Base-by-base conservation (phyloP, 2,329 filamentous ascomycete species). In the Neonectria neomacrospora region DNA sequence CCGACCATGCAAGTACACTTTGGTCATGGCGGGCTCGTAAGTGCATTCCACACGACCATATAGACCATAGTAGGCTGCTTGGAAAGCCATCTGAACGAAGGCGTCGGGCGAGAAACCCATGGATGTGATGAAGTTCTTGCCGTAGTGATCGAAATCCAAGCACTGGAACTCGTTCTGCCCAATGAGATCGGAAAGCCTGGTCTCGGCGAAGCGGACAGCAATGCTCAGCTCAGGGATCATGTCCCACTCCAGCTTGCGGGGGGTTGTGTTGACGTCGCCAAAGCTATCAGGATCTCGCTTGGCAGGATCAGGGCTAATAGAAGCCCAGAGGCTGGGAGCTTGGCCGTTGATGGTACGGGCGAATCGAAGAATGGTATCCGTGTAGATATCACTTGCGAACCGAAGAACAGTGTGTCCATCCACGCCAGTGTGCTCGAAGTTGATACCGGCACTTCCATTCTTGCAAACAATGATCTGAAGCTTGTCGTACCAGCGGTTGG, bases 401-500 rank as follows among this genome's bases (percentile, higher is more conserved):
- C 96, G 91, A 56, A 99, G 86, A 22, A 99, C 96, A 0, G 96
- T 99, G 76, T 99, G 96, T 1, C 96, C 96, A 74, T 99, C 96
- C 5, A 99, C 95, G 69, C 96, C 96, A 0, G 96, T 99, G 75
- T 99, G 96, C 78, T 99, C 96, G 73, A 99, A 98, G 80, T 99
- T 99, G 87, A 99, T 98, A 6, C 96, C 96, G 0, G 96, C 96
- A 75, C 93, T 97, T 61, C 96, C 96, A 79, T 98, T 99, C 81
- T 97, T 97, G 85, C 96, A 98, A 54, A 99, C 96, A 58, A 99
- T 98, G 66, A 99, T 97, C 76, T 99, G 96, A 51, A 99, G 85
- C 82, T 99, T 99, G 81, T 99, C 96, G 75, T 99, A 99, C 96
- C 96, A 99, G 65, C 96, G 86, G 79, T 99, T 99, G 14, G 95